Conservation (phyloP, 2,329 filamentous ascomycete genomes). For the Conoideocrella luteorostrata region DNA sequence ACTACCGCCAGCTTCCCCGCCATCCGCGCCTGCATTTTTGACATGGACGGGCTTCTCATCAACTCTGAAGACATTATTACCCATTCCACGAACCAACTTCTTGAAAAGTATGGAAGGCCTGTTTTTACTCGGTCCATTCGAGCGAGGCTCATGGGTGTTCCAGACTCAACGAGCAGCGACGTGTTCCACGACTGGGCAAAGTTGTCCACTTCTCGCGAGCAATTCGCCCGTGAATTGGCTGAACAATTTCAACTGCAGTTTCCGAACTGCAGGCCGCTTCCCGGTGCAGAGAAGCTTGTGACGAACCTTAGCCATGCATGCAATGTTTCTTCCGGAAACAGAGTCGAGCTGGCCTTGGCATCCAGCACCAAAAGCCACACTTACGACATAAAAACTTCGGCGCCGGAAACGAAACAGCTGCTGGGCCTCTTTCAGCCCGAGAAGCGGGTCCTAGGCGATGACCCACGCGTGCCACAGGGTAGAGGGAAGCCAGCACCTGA, state of each 20-base stretch:
- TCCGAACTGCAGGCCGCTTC: conserved; percentile 46
- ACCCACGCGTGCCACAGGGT: conserved; percentile 1
- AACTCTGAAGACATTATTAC: conserved; percentile 68
- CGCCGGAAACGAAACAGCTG: conserved; percentile 14
- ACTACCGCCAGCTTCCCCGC: conserved; percentile 10
- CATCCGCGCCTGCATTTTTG: conserved; percentile 64
- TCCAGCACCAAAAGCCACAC: conserved; percentile 55
- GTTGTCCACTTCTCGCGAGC: conserved; percentile 52
- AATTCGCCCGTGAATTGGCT: conserved; percentile 24
- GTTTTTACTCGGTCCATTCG: conserved; percentile 60
- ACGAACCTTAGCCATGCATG: conserved; percentile 28
- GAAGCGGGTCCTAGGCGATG: conserved; percentile 41
- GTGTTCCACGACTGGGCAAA: conserved; percentile 64
- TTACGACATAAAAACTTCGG: conserved; percentile 54
- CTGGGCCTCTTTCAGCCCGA: conserved; percentile 41
- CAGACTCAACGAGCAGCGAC: conserved; percentile 38
- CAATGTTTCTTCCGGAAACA: conserved; percentile 14
- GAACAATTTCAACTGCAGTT: conserved; percentile 23
- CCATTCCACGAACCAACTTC: conserved; percentile 54
- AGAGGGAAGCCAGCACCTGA: conserved; percentile 3
- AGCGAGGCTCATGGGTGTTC: conserved; percentile 62
- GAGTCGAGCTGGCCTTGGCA: conserved; percentile 57
- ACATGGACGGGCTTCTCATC: conserved; percentile 68
- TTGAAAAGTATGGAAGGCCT: conserved; percentile 54
- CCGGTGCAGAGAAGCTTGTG: conserved; percentile 55